phyloP scores from a whole-genome alignment of 163 green algal genomes.

The Chloroidium sp. region DNA sequence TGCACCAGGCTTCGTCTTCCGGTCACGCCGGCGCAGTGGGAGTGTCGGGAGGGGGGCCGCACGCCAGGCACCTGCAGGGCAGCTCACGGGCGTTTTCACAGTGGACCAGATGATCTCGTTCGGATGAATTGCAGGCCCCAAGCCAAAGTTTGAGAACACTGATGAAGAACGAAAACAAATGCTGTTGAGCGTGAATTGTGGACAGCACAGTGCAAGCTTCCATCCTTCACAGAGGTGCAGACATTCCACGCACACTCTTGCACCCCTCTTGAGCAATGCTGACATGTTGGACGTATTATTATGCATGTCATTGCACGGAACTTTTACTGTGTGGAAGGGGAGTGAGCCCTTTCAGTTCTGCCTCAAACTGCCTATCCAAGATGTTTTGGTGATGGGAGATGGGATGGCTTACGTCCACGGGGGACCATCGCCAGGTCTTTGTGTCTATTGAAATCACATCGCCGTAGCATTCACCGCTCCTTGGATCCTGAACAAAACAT shows the following conservation, averaged over 20 bases:
- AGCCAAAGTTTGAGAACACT: background rate
- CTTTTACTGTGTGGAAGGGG: too few species aligned
- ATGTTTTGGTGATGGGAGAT: background rate
- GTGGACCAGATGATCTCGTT: too few species aligned
- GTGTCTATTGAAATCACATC: conserved; percentile 47
- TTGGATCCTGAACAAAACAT: conserved; percentile 33
- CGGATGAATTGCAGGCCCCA: background rate
- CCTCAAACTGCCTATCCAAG: background rate
- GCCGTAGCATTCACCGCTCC: conserved; percentile 38
- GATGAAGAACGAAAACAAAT: background rate
- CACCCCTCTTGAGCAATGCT: too few species aligned
- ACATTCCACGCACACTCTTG: too few species aligned
- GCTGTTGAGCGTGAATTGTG: too few species aligned
- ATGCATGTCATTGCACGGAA: too few species aligned
- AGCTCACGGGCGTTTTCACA: too few species aligned
- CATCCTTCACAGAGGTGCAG: background rate
- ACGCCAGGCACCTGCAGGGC: conserved; percentile 26
- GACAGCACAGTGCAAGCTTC: background rate
- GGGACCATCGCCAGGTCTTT: conserved; percentile 34
- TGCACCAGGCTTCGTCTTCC: background rate
- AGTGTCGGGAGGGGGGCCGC: conserved; percentile 42
- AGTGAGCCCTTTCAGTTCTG: too few species aligned
- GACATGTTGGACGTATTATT: too few species aligned
- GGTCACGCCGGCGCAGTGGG: conserved; percentile 41
- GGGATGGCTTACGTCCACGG: conserved; percentile 28